phyloP scores from a whole-genome alignment of 192 early-diverging fungal genomes.

The Spinellus fusiger region DNA sequence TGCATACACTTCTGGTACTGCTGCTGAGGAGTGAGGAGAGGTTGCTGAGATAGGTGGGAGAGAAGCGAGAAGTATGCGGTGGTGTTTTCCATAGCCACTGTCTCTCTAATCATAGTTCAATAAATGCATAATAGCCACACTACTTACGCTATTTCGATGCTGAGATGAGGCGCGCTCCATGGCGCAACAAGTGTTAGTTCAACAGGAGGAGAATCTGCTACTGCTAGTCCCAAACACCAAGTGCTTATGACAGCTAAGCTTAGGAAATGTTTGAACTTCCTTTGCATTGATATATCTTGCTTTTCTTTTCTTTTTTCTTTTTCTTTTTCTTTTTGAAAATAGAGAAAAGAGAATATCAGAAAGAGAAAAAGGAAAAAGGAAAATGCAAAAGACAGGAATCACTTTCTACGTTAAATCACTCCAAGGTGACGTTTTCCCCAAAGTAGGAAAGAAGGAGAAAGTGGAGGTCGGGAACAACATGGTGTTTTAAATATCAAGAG shows the following conservation, averaged over 20 bases:
- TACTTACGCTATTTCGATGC: constrained; percentile 73
- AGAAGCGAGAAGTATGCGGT: constrained; percentile 61
- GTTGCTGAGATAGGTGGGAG: constrained; percentile 35
- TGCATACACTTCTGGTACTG: constrained; percentile 45
- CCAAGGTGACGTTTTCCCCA: no score
- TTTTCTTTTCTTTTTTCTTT: no score
- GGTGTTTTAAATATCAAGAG: no score
- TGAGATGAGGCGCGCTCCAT: constrained; percentile 64
- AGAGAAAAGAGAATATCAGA: no score
- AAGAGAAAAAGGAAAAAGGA: no score
- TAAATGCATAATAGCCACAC: neutral
- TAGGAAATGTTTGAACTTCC: constrained; percentile 11
- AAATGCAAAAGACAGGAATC: no score
- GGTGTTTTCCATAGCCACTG: constrained; percentile 56
- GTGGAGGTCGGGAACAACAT: no score
- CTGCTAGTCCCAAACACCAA: neutral
- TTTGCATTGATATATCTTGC: no score
- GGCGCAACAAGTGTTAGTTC: constrained; percentile 39
- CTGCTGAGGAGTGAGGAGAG: constrained; percentile 27
- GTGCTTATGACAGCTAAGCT: neutral
- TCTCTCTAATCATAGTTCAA: constrained; percentile 42
- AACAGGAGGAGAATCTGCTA: constrained; percentile 39
- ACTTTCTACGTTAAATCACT: no score
- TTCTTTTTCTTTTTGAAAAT: no score
- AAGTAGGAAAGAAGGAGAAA: no score